Evolutionary conservation across 495 filamentous ascomycete genomes (phyloP), one percentile per base, ranked within the genome.

Genomic region (Aspergillus kassunensis): DNA sequence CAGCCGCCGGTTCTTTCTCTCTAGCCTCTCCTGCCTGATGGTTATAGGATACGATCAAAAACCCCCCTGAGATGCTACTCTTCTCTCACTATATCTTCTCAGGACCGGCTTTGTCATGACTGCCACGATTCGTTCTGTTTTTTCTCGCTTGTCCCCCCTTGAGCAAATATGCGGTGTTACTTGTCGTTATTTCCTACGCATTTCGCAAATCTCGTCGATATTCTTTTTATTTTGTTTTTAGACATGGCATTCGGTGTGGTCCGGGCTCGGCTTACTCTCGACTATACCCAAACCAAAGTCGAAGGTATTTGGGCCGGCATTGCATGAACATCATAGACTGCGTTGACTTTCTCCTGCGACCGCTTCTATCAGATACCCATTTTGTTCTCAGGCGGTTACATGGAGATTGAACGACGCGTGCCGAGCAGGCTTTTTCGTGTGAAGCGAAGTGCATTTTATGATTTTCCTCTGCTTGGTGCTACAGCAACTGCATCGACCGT

Each of bases 271-370:
- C n/a, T n/a, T 69, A 64, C 66, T 75, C 59, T 60, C 66, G 68
- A 61, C 61, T 61, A 58, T 66, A 53, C 48, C 55, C 51, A 43
- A n/a, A n/a, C n/a, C n/a, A n/a, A n/a, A n/a, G 62, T 61, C 59
- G 69, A 66, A 69, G 69, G 71, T 71, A 60, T 64, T 60, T 61
- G 69, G 72, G 60, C 73, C 72, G 63, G 72, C 68, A 73, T 76
- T 78, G 76, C 77, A 76, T 77, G 82, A 80, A 86, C 81, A 81
- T 74, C 72, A 87, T 88, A 89, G 86, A 89, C 76, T 85, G 83
- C 84, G 84, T 86, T 86, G 78, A 75, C 76, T 83, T 86, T 69
- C 57, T 63, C 56, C 59, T 67, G 54, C 67, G 68, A 71, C 69
- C 72, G 74, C 68, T 76, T 71, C 67, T 65, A 71, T 71, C 72